A percentile compares a stretch with the other conserved stretches of the same genome.
Evolutionary conservation across 257 asterid genomes (phyloP).

Genomic region (Osmanthus fragrans): DNA sequence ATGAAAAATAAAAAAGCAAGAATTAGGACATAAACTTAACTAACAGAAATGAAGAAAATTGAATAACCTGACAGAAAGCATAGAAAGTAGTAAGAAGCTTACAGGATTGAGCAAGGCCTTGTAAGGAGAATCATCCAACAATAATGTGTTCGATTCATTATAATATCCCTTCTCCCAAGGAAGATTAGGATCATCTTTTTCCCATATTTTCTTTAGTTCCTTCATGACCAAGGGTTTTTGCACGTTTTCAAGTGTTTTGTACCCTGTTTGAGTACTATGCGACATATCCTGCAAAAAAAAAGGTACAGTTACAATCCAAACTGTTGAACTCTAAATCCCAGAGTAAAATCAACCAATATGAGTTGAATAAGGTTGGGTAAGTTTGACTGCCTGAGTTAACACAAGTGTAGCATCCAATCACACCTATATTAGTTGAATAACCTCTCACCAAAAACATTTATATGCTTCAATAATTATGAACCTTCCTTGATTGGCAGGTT

Average conservation of each 20-base stretch:
- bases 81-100: conserved; percentile 23
- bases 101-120: conserved; percentile 95
- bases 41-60: background rate
- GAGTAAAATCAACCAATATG: background rate
- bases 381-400: background rate
- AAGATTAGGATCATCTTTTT: conserved; percentile 43
- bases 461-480: background rate
- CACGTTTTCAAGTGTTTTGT: conserved; percentile 66
- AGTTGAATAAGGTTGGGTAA: background rate
- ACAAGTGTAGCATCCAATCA: background rate
- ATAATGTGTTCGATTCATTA: conserved; percentile 76
- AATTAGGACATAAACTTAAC: conserved; percentile 21
- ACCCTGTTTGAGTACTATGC: conserved; percentile 64
- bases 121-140: conserved; percentile 96
- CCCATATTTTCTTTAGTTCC: conserved; percentile 80
- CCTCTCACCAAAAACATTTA: conserved; percentile 3
- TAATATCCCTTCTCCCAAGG: conserved; percentile 83
- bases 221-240: conserved; percentile 83
- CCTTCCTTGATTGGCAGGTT: background rate
- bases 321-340: background rate
- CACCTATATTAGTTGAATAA: conserved; percentile 10
- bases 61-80: background rate
- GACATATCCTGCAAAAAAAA: conserved; percentile 66
- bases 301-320: background rate
- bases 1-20: conserved; percentile 12